Conservation (phyloP, 208 protist species). For the Trypanosoma scelopori region DNA sequence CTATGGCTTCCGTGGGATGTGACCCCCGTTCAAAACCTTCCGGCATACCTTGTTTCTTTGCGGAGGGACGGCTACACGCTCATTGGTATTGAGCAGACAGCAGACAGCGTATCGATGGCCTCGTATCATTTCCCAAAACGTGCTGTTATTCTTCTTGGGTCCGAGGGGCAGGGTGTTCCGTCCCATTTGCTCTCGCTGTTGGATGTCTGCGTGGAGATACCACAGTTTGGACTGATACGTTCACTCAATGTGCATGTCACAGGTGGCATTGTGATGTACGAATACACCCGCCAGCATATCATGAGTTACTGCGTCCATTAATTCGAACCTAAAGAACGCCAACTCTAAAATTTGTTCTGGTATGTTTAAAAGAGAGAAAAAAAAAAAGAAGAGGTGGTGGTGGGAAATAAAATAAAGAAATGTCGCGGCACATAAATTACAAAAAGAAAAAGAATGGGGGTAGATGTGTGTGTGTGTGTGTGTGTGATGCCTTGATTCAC, state of each 20-base stretch:
- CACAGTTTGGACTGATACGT: constrained; percentile 90
- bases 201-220: constrained; percentile 91
- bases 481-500: too few relatives aligned
- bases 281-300: constrained; percentile 87
- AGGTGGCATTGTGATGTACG: constrained; percentile 88
- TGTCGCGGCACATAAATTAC: too few relatives aligned
- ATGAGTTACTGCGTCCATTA: constrained; percentile 32
- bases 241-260: constrained; percentile 93
- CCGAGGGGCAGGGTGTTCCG: constrained; percentile 89
- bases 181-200: constrained; percentile 70
- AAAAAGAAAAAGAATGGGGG: too few relatives aligned
- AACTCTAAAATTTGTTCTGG: too few relatives aligned
- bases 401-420: too few relatives aligned
- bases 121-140: constrained; percentile 67
- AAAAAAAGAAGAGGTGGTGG: too few relatives aligned
- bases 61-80: constrained; percentile 81
- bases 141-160: constrained; percentile 77
- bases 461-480: too few relatives aligned
- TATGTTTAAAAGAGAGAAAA: too few relatives aligned
- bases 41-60: constrained; percentile 56
- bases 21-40: constrained; percentile 51
- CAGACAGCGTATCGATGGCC: constrained; percentile 72
- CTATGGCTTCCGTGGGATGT: constrained; percentile 87
- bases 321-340: neutral
- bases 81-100: constrained; percentile 90